Conservation (phyloP, 139 green algal genomes). For the Chlamydomonas sp. region DNA sequence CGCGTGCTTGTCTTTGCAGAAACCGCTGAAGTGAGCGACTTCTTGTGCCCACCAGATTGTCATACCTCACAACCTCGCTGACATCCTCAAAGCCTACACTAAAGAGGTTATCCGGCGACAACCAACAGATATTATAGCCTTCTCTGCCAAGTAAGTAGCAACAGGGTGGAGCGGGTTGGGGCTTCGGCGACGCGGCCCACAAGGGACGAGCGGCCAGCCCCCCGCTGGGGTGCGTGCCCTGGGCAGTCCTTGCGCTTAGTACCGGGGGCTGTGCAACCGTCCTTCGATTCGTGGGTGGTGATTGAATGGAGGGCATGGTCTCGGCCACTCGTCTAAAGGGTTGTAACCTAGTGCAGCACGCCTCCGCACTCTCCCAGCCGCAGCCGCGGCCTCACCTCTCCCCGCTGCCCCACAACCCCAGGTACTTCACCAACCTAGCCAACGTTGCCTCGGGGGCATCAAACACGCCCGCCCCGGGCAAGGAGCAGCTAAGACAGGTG, state of each 20-base stretch:
- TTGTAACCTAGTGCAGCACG: neutral
- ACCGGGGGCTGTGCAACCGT: too few species aligned
- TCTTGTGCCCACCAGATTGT: slow-evolving; percentile 67
- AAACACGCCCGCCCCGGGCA: slow-evolving; percentile 32
- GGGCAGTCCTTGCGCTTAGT: too few species aligned
- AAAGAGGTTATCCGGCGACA: slow-evolving; percentile 84
- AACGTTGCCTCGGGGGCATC: slow-evolving; percentile 42
- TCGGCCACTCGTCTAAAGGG: too few species aligned
- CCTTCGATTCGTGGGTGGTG: too few species aligned
- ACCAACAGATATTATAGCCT: slow-evolving; percentile 73
- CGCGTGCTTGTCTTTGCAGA: neutral
- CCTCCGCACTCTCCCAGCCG: neutral
- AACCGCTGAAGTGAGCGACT: too few species aligned
- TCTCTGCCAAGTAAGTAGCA: slow-evolving; percentile 68
- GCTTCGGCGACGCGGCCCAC: too few species aligned
- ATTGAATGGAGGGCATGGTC: too few species aligned
- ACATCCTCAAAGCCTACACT: slow-evolving; percentile 83
- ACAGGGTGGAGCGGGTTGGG: too few species aligned
- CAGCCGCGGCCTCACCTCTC: neutral
- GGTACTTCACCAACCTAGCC: slow-evolving; percentile 81
- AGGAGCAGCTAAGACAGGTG: slow-evolving; percentile 48
- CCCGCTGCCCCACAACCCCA: slow-evolving; percentile 22
- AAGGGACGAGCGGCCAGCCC: too few species aligned
- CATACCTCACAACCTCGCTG: slow-evolving; percentile 76
- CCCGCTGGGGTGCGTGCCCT: too few species aligned